Evolutionary conservation across 306 rosid species (phyloP).

Genomic region (Fragaria vesca): DNA sequence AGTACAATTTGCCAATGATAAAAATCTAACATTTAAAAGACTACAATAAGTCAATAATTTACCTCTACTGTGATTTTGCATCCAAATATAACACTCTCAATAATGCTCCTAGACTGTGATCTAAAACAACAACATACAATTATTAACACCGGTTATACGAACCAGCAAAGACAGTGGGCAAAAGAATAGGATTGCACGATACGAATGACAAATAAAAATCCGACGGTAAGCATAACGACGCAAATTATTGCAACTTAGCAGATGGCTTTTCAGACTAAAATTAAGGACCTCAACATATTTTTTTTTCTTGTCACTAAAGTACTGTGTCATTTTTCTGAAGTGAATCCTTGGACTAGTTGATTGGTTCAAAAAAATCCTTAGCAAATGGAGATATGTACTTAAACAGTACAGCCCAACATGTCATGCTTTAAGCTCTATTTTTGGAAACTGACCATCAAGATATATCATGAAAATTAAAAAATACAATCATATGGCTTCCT

Average conservation of each 20-base stretch:
- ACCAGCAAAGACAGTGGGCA: conserved; percentile 15
- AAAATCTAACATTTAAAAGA: conserved; percentile 6
- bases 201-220: neutral
- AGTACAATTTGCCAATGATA: neutral
- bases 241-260: neutral
- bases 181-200: neutral
- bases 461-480: neutral
- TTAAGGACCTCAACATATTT: neutral
- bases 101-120: conserved; percentile 71
- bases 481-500: neutral
- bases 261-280: neutral
- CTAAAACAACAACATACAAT: conserved; percentile 34
- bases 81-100: conserved; percentile 58
- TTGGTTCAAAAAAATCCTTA: neutral
- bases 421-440: neutral
- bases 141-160: conserved; percentile 20
- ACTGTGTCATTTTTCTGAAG: neutral
- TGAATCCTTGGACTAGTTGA: neutral
- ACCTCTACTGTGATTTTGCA: conserved; percentile 76
- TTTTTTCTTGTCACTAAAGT: neutral
- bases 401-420: neutral
- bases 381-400: neutral
- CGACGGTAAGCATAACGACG: neutral
- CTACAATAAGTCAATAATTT: conserved; percentile 34
- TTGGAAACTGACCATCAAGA: neutral